Percentiles rank a stretch among this genome's conserved stretches.
phyloP scores from a whole-genome alignment of 495 filamentous ascomycete genomes.

The Lasiosphaeria hispida region DNA sequence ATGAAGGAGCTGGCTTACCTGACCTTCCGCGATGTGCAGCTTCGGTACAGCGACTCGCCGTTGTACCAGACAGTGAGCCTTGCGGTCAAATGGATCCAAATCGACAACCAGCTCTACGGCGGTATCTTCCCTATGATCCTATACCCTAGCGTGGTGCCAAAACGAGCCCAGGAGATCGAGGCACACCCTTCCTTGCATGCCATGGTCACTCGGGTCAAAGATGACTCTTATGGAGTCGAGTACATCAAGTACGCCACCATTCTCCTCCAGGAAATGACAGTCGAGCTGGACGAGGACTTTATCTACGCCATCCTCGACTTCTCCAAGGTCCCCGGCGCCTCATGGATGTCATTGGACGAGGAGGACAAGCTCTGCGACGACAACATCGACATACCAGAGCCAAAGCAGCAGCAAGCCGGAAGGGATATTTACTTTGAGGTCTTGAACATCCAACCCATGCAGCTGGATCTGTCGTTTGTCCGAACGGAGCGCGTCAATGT shows the following conservation, averaged over 20 bases:
- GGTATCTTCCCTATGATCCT: conserved; percentile 97
- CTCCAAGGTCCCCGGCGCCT: conserved; percentile 89
- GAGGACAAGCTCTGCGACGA: conserved; percentile 88
- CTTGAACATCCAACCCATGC: conserved; percentile 95
- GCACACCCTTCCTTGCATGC: conserved; percentile 91
- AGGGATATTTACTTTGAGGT: conserved; percentile 98
- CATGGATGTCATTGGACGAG: conserved; percentile 75
- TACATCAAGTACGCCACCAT: conserved; percentile 98
- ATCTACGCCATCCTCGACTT: conserved; percentile 95
- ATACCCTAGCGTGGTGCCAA: conserved; percentile 98
- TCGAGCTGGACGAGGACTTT: conserved; percentile 97
- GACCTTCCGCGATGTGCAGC: conserved; percentile 87
- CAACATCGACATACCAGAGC: conserved; percentile 85
- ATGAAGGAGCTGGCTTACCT: conserved; percentile 90
- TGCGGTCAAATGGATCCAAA: conserved; percentile 96
- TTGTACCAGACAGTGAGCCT: conserved; percentile 87
- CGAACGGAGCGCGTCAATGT: conserved; percentile 95
- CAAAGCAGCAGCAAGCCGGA: conserved; percentile 73
- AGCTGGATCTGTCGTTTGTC: conserved; percentile 94
- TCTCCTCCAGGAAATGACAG: conserved; percentile 93
- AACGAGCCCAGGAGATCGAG: conserved; percentile 95
- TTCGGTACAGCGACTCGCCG: conserved; percentile 88
- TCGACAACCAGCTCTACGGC: conserved; percentile 98
- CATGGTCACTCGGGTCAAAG: conserved; percentile 90
- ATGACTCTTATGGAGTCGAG: conserved; percentile 94